Percentiles rank a stretch among this genome's conserved stretches.
phyloP scores from a whole-genome alignment of 2,329 filamentous ascomycete species.

The Pseudogymnoascus sp. region DNA sequence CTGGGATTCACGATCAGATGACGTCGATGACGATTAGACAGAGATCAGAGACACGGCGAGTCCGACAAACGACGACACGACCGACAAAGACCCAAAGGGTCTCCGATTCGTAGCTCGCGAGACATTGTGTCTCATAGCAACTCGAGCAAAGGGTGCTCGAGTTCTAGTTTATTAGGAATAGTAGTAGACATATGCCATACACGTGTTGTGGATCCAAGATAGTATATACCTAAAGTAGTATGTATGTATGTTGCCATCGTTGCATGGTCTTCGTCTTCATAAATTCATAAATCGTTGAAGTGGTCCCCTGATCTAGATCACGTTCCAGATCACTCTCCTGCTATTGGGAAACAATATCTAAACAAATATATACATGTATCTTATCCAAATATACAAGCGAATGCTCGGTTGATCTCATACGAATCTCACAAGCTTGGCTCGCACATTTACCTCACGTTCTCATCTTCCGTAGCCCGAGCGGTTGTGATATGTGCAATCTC shows the following conservation, averaged over 20 bases:
- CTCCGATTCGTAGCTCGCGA: neutral
- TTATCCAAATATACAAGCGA: constrained; percentile 6
- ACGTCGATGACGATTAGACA: constrained; percentile 7
- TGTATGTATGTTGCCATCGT: neutral
- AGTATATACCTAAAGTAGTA: too few relatives aligned
- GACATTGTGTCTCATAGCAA: neutral
- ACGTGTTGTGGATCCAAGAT: neutral
- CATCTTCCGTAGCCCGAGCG: neutral
- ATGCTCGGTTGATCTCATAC: neutral
- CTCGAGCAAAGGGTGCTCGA: too few relatives aligned
- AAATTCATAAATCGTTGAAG: neutral
- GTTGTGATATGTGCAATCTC: constrained; percentile 1
- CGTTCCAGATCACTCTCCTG: neutral
- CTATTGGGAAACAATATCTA: constrained; percentile 1
- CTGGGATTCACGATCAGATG: neutral
- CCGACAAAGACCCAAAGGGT: neutral
- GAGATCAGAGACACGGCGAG: neutral
- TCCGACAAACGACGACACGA: neutral
- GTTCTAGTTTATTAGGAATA: neutral
- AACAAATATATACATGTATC: neutral
- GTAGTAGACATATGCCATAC: neutral
- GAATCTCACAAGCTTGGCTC: neutral
- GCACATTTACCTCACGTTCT: neutral
- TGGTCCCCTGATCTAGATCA: neutral
- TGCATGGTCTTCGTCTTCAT: neutral